Evolutionary conservation across 1,284 basidiomycete genomes (phyloP), one percentile per base, ranked within the genome.

Genomic region (Irpex rosettiformis): DNA sequence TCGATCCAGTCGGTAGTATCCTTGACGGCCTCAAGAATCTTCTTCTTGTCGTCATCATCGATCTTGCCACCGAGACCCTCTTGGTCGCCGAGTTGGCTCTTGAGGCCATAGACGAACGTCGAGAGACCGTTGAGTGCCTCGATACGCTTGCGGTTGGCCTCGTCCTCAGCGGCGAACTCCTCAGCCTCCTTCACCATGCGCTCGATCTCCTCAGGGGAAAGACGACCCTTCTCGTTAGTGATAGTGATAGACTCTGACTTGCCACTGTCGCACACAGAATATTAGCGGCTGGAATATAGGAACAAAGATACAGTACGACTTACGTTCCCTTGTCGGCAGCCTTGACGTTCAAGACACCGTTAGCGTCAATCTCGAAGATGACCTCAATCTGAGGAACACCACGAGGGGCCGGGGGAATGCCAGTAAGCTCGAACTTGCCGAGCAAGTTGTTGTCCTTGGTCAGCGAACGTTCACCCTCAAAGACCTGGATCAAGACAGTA

Each of bases 391-490:
- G 94, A 67, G 94, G 94, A 54, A 96, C 92, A 72, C 96, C 96
- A 63, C 94, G 93, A 62, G 96, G 95, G 1, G 96, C 92, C 42
- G 95, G 94, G 21, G 96, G 96, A 64, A 98, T 97, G 62, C 91
- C 76, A 60, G 86, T 89, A 52, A 98, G 86, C 77, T 98, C 96
- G 71, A 98, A 98, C 76, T 96, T 95, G 78, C 96, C 96, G 64
- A 99, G 89, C 57, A 91, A 84, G 82, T 97, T 96, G 88, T 98
- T 98, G 81, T 98, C 94, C 85, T 96, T 96, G 69, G 95, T 97
- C 73, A 96, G 78, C 51, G 93, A 88, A 73, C 94, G 93, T 79
- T 97, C 94, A 74, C 95, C 94, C 82, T 97, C 94, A 72, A 82
- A 97, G 61, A 98, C 94, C 71, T 91, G 89, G 74, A 96, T 96